Conservation (phyloP, 441 rosid species). For the Cnidoscolus chayamansa region DNA sequence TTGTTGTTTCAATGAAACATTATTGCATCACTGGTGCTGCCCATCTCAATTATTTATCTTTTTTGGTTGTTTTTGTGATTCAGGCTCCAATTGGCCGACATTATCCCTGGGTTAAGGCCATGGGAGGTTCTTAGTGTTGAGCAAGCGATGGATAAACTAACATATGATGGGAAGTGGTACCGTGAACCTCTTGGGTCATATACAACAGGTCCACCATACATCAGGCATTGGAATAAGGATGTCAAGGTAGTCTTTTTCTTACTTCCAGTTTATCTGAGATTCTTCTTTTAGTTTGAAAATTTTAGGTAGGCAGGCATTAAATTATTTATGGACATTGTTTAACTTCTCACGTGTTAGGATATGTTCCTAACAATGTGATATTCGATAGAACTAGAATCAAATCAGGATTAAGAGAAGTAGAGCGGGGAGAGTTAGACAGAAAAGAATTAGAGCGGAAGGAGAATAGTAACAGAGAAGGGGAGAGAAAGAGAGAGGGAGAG, state of each 20-base stretch:
- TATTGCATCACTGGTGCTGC: slow-evolving; percentile 3
- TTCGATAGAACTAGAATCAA: too few species aligned
- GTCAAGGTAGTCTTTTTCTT: slow-evolving; percentile 40
- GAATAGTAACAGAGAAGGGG: too few species aligned
- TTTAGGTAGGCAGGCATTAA: neutral
- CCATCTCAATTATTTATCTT: neutral
- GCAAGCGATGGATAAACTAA: slow-evolving; percentile 92
- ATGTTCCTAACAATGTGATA: too few species aligned
- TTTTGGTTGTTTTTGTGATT: slow-evolving; percentile 25
- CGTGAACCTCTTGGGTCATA: slow-evolving; percentile 77
- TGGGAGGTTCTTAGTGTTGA: slow-evolving; percentile 91
- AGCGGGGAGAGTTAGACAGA: too few species aligned
- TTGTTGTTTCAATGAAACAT: neutral
- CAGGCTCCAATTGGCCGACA: slow-evolving; percentile 56
- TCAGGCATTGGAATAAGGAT: slow-evolving; percentile 59
- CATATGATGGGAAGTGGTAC: slow-evolving; percentile 81
- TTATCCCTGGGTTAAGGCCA: slow-evolving; percentile 84
- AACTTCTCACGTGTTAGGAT: too few species aligned
- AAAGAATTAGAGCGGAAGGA: too few species aligned
- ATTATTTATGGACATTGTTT: too few species aligned
- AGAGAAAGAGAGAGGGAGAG: too few species aligned
- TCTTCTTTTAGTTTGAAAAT: neutral
- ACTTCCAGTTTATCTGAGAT: neutral
- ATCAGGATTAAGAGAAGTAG: too few species aligned
- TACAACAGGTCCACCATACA: slow-evolving; percentile 80